Conservation (phyloP, 257 asterid species). For the Capsicum rhomboideum region DNA sequence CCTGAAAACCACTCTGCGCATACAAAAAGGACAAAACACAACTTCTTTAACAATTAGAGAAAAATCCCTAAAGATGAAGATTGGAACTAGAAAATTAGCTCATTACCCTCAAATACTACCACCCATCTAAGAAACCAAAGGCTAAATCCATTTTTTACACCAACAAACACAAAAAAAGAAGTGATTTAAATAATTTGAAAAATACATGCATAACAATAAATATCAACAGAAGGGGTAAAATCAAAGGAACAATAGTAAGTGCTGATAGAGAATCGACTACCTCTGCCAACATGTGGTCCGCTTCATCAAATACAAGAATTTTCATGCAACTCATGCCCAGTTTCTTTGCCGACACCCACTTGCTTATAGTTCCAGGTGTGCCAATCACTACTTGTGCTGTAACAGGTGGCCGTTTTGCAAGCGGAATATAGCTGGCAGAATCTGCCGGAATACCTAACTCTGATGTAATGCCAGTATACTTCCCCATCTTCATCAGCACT, state of each 20-base stretch:
- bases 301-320: conserved; percentile 94
- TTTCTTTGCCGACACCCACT: conserved; percentile 58
- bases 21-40: neutral
- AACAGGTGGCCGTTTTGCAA: conserved; percentile 49
- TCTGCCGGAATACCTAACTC: conserved; percentile 71
- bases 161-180: neutral
- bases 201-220: neutral
- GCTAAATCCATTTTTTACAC: neutral
- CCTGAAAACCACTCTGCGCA: conserved; percentile 73
- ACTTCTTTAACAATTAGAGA: neutral
- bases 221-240: neutral
- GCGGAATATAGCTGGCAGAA: conserved; percentile 35
- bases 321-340: conserved; percentile 70
- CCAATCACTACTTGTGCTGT: conserved; percentile 83
- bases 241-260: neutral
- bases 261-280: conserved; percentile 15
- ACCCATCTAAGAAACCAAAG: neutral
- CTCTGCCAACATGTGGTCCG: conserved; percentile 95
- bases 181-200: neutral
- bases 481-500: conserved; percentile 89
- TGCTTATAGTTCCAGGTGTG: conserved; percentile 86
- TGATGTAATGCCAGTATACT: conserved; percentile 69
- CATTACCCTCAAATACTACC: neutral
- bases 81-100: neutral
- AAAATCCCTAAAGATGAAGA: neutral